phyloP scores from a whole-genome alignment of 2,329 filamentous ascomycete genomes.

The Domatiomyces globalis region DNA sequence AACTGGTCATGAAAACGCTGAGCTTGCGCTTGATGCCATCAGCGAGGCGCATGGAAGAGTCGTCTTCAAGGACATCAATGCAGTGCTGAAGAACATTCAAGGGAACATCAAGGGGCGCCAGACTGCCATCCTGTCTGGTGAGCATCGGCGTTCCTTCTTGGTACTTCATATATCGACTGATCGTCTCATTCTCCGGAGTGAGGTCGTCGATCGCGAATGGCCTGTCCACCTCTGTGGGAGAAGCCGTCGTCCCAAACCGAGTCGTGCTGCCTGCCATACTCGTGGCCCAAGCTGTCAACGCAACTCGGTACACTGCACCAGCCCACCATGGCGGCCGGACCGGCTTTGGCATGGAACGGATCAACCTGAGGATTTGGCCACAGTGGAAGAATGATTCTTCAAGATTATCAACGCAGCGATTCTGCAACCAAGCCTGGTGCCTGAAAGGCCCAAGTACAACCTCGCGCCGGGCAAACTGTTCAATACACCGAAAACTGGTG shows the following conservation, averaged over 20 bases:
- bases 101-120: slow-evolving; percentile 34
- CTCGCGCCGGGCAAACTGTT: slow-evolving; percentile 50
- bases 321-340: slow-evolving; percentile 57
- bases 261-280: slow-evolving; percentile 39
- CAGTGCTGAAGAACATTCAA: slow-evolving; percentile 38
- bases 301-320: slow-evolving; percentile 54
- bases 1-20: slow-evolving; percentile 26
- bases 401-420: slow-evolving; percentile 48
- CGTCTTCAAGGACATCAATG: slow-evolving; percentile 40
- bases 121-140: slow-evolving; percentile 36
- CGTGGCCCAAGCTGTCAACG: slow-evolving; percentile 49
- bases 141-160: slow-evolving; percentile 40
- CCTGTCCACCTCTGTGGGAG: slow-evolving; percentile 21
- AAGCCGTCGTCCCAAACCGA: slow-evolving; percentile 22
- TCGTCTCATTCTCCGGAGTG: slow-evolving; percentile 36
- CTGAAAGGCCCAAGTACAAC: slow-evolving; percentile 42
- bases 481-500: slow-evolving; percentile 53
- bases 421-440: slow-evolving; percentile 42
- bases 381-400: slow-evolving; percentile 54
- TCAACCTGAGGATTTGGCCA: slow-evolving; percentile 50
- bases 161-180: slow-evolving; percentile 39
- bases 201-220: slow-evolving; percentile 39
- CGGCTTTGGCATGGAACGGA: slow-evolving; percentile 46
- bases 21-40: slow-evolving; percentile 43
- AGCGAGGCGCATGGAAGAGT: slow-evolving; percentile 37